Evolutionary conservation across 2,329 filamentous ascomycete genomes (phyloP), one percentile per base, ranked within the genome.

Genomic region (Ophiostoma pallidulum): DNA sequence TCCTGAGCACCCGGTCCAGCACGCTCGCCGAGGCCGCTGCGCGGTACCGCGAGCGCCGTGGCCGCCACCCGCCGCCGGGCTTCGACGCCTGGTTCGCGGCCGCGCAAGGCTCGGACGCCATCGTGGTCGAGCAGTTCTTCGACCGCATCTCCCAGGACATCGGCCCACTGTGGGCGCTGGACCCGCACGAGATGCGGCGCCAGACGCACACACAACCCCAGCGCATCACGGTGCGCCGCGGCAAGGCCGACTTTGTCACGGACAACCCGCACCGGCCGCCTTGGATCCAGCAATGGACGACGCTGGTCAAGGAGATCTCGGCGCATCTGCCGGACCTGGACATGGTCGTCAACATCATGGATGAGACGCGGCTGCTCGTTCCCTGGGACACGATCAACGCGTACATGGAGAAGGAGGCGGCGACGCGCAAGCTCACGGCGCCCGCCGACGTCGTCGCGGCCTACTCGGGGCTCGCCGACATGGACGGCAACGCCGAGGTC

Each of bases 331-430:
- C 79, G 7, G 78, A 84, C 53, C 72, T 84, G 58, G 78, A 83
- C 58, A 80, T 83, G 65, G 73, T 78, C 12, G 74, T 83, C 64
- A 83, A 84, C 57, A 67, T 71, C 43, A 70, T 80, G 63, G 78
- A 82, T 58, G 77, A 83, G 57, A 72, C 79, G 22, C 70, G 79
- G 16, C 61, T 84, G 14, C 63, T 82, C 24, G 75, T 80, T 7
- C 72, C 78, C 8, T 77, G 71, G 62, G 70, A 81, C 45, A 67
- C 72, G 14, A 70, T 83, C 50, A 66, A 72, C 22, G 64, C 64
- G 22, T 64, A 76, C 44, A 65, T 80, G 10, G 61, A 62, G 10
- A 63, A 65, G 35, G 78, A 80, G 57, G 62, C 61, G 47, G 60
- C 61, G 33, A 65, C 57, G 41, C 68, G 75, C 41, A 41, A 16